A percentile compares a stretch with the other conserved stretches of the same genome.
phyloP scores from a whole-genome alignment of 345 rosid species.

The Eucalyptus grandis region DNA sequence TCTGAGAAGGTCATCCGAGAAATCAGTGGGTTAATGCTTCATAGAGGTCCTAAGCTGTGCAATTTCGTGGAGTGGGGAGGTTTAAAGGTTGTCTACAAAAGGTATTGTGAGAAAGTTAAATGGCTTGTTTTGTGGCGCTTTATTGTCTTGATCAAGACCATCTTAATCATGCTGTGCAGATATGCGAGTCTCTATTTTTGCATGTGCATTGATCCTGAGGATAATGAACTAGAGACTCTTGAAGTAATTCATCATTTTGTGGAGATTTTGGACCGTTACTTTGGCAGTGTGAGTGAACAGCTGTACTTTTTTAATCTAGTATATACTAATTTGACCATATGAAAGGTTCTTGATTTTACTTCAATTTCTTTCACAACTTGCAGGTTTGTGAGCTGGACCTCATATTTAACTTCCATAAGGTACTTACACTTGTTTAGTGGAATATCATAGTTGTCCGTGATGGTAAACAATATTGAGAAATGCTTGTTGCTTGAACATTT shows the following conservation, averaged over 20 bases:
- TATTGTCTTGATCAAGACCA: background rate
- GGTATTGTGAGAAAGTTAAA: constrained; percentile 9
- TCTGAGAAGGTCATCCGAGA: constrained; percentile 64
- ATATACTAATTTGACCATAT: background rate
- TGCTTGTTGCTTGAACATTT: background rate
- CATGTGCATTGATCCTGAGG: constrained; percentile 88
- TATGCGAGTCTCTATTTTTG: constrained; percentile 94
- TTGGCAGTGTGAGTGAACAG: constrained; percentile 55
- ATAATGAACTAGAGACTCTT: constrained; percentile 85
- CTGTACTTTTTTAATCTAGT: background rate
- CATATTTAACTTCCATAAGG: constrained; percentile 94
- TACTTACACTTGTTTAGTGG: background rate
- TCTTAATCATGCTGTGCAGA: constrained; percentile 13
- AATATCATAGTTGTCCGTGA: background rate
- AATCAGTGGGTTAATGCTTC: constrained; percentile 72
- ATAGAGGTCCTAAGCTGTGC: constrained; percentile 85
- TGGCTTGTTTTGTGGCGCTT: background rate
- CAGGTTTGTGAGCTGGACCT: constrained; percentile 92
- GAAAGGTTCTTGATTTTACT: background rate
- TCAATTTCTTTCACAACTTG: background rate
- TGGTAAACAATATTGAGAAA: background rate
- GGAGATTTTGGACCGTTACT: constrained; percentile 83
- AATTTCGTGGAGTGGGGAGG: constrained; percentile 96
- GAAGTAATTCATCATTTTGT: constrained; percentile 92
- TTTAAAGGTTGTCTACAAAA: constrained; percentile 81